phyloP scores from a whole-genome alignment of 306 rosid genomes.

The Cicer cuneatum region DNA sequence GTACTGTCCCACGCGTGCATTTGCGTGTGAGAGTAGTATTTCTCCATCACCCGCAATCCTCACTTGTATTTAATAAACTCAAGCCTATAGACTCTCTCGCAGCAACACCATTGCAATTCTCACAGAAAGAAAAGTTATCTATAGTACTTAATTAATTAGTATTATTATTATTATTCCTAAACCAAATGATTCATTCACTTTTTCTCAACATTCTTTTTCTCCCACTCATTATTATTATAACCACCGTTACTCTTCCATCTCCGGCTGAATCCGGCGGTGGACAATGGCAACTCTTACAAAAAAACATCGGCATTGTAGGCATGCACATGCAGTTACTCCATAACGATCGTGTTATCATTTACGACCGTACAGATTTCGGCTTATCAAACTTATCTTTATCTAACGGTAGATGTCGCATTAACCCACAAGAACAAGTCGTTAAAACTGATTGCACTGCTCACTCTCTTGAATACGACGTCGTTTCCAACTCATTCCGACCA shows the following conservation, averaged over 20 bases:
- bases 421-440: slow-evolving; percentile 49
- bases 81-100: neutral
- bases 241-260: neutral
- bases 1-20: slow-evolving; percentile 23
- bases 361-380: slow-evolving; percentile 89
- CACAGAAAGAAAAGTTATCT: neutral
- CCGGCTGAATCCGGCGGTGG: slow-evolving; percentile 44
- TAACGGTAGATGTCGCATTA: slow-evolving; percentile 53
- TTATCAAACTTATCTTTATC: slow-evolving; percentile 60
- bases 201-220: neutral
- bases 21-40: slow-evolving; percentile 31
- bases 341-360: slow-evolving; percentile 72
- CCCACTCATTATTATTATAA: neutral
- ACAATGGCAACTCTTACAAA: slow-evolving; percentile 61
- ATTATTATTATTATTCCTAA: slow-evolving; percentile 27
- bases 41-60: neutral
- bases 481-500: slow-evolving; percentile 60
- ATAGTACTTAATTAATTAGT: too few species aligned
- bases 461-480: slow-evolving; percentile 73
- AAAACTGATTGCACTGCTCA: slow-evolving; percentile 84
- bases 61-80: slow-evolving; percentile 23
- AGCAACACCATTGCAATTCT: neutral
- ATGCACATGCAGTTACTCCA: slow-evolving; percentile 94
- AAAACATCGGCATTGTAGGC: slow-evolving; percentile 79
- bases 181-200: neutral